Evolutionary conservation across 31 red algal genomes (phyloP), one percentile per base, ranked within the genome.

Genomic region (Bonnemaisonia californica): DNA sequence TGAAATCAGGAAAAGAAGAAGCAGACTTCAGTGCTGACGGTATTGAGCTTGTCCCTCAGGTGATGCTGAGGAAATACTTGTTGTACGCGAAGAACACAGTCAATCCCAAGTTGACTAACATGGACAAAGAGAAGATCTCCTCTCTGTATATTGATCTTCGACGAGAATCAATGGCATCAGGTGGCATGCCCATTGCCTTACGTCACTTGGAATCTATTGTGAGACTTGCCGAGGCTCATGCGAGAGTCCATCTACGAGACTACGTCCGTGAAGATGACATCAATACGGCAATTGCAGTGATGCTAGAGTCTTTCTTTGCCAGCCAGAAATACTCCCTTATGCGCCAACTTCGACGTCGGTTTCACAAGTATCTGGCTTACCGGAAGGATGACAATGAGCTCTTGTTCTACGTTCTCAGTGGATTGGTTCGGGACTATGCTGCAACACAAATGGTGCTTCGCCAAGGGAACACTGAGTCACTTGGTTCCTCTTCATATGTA

Each of bases 161-260:
- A 18, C 71, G 65, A 12, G 97, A 99, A 67, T 96, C 97, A 13
- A 85, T 91, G 77, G 84, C 91, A n/a, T 93, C 88, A 23, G 97
- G 97, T 39, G 97, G 97, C 21, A 88, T 99, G 89, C 97, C 97
- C 0, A 99, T 99, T 40, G 93, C 97, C 23, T 71, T 99, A 48
- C 90, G 97, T 27, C 97, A 99, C 81, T 78, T 99, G 39, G 97
- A 99, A 78, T 99, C 97, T 12, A 88, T 96, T 83, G 88, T 99
- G 2, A 76, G 97, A 26, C 61, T 99, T 13, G 82, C 97, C 8
- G 97, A 99, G 33, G 94, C 93, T 13, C 94, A 96, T 73, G 97
- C 97, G 4, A 76, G 93, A 27, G 74, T 99, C 33, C 97, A 99
- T 67, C 65, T 99, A 39, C 93, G 93, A 19, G 87, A 92, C 35